Conservation (phyloP, 2,329 filamentous ascomycete species). For the Aurifilum marmelostoma region DNA sequence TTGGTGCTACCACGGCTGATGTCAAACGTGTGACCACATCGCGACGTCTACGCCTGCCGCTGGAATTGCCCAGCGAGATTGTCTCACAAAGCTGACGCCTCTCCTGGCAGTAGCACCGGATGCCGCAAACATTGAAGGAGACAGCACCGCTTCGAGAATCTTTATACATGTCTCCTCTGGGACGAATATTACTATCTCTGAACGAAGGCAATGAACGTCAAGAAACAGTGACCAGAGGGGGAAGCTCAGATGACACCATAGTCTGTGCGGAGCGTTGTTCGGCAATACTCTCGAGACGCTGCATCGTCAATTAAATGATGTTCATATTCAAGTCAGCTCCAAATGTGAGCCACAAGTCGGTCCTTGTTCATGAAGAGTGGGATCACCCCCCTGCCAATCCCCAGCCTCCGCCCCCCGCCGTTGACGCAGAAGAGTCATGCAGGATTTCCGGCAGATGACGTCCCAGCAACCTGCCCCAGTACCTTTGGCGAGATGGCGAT, state of each 20-base stretch:
- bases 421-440: conserved; percentile 1
- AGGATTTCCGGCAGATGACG: neutral
- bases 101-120: neutral
- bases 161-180: neutral
- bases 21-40: neutral
- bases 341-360: no score
- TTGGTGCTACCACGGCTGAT: neutral
- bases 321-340: no score
- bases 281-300: no score
- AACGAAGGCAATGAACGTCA: no score
- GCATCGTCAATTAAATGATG: no score
- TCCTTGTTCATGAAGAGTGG: neutral
- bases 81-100: neutral
- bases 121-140: neutral
- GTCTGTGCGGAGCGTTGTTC: no score
- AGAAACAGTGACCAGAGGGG: no score
- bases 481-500: no score
- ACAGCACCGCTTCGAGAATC: neutral
- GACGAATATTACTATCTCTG: neutral
- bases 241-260: no score
- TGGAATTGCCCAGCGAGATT: neutral
- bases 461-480: no score
- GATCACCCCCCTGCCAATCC: neutral
- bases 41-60: neutral
- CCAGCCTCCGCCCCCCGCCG: neutral